Evolutionary conservation across 192 early-diverging fungal genomes (phyloP).

Genomic region (Mortierella claussenii): DNA sequence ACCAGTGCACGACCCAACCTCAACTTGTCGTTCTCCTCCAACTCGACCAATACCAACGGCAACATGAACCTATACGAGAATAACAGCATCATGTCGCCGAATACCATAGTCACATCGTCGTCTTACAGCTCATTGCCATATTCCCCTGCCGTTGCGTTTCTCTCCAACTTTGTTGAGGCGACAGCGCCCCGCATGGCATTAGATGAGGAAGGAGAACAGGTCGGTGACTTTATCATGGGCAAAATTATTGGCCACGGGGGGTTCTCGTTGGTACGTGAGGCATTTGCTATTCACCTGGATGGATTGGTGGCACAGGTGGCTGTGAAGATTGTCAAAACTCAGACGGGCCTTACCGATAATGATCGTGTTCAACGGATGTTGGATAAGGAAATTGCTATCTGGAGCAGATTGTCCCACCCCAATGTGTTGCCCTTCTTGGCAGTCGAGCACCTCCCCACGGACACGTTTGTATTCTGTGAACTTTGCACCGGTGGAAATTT

Average conservation of each 20-base stretch:
- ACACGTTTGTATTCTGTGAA: conserved; percentile 80
- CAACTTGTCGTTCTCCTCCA: conserved; percentile 37
- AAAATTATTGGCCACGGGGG: conserved; percentile 78
- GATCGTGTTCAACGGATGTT: conserved; percentile 60
- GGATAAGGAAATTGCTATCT: conserved; percentile 76
- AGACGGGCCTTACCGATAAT: conserved; percentile 38
- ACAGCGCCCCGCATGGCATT: conserved; percentile 37
- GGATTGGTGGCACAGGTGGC: conserved; percentile 61
- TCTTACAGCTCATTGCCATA: conserved; percentile 50
- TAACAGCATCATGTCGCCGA: conserved; percentile 28
- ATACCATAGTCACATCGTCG: conserved; percentile 33
- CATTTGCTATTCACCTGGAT: conserved; percentile 58
- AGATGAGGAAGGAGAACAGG: conserved; percentile 76
- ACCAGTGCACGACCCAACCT: conserved; percentile 27
- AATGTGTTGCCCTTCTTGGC: conserved; percentile 73
- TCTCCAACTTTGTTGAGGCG: conserved; percentile 48
- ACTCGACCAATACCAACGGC: conserved; percentile 5
- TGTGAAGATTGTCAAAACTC: conserved; percentile 76
- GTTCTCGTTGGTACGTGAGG: conserved; percentile 81
- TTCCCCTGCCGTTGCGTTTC: conserved; percentile 53
- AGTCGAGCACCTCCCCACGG: conserved; percentile 73
- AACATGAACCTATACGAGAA: conserved; percentile 2
- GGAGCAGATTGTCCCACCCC: conserved; percentile 73
- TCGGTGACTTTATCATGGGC: conserved; percentile 77
- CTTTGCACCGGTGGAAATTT: conserved; percentile 71